phyloP scores from a whole-genome alignment of 2,329 filamentous ascomycete species.

The Monilinia fructicola region DNA sequence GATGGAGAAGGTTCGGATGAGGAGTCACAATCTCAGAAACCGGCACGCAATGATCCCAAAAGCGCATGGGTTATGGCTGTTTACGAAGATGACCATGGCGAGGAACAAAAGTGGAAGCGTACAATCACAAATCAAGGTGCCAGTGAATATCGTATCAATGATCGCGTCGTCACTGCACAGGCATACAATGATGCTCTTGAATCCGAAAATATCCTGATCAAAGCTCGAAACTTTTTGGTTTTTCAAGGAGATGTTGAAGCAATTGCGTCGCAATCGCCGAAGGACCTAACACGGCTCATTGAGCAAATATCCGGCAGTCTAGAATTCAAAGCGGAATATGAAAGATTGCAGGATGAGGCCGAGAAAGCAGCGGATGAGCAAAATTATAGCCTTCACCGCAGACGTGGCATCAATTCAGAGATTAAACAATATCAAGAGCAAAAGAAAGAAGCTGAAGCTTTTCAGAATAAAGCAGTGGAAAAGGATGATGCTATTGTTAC shows the following conservation, averaged over 20 bases:
- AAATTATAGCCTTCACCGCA: constrained; percentile 81
- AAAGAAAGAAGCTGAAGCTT: constrained; percentile 92
- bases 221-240: constrained; percentile 94
- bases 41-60: constrained; percentile 79
- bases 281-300: constrained; percentile 88
- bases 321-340: constrained; percentile 93
- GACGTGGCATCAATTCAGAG: constrained; percentile 93
- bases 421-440: constrained; percentile 98
- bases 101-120: constrained; percentile 94
- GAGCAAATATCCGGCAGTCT: constrained; percentile 97
- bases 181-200: constrained; percentile 94
- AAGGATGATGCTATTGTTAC: constrained; percentile 88
- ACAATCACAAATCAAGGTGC: constrained; percentile 84
- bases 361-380: constrained; percentile 88
- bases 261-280: constrained; percentile 91
- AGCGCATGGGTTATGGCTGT: constrained; percentile 99
- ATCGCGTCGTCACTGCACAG: constrained; percentile 80
- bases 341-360: constrained; percentile 79
- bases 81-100: constrained; percentile 94
- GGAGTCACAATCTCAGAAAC: constrained; percentile 59
- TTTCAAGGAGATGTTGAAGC: constrained; percentile 98
- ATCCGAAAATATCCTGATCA: constrained; percentile 94
- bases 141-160: constrained; percentile 97
- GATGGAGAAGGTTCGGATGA: constrained; percentile 57
- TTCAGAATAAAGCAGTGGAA: constrained; percentile 85